Evolutionary conservation across 192 early-diverging fungal genomes (phyloP), one percentile per base, ranked within the genome.

Genomic region (Podila epigama): DNA sequence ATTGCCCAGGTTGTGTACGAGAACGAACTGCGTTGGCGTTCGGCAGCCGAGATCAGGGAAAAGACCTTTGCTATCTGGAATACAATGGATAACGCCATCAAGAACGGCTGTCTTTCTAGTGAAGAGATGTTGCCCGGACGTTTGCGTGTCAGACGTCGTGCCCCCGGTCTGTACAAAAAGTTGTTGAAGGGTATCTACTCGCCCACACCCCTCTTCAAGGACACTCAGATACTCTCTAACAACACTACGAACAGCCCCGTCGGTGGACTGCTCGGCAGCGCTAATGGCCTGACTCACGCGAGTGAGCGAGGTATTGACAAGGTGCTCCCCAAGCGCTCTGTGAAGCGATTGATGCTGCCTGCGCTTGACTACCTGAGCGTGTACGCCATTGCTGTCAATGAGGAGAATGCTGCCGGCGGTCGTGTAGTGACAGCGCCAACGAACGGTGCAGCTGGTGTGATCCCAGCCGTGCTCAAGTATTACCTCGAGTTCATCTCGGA

Each of bases 1-100:
- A 98, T 98, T 79, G 94, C 97, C n/a, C 92, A 98, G 69, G 93
- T 98, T 0, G 97, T 98, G 1, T 96, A 90, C 67, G 86, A 92
- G 63, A 98, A 98, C 71, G 96, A 98, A 70, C 86, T 96, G 15
- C 91, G 92, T 37, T 98, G 96, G 96, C 79, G 94, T 34, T 89
- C 84, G 25, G 86, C 91, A 36, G 90, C 90, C 20, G 93, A 97
- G 54, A 93, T 98, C 54, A 83, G 89, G 66, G 72, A 84, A 61
- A 82, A 90, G 68, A 87, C 92, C 2, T 82, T 90, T 62, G 83
- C 84, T 27, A 92, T 98, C 68, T 98, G 96, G 96, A 84, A 91
- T 40, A 93, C 94, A 52, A 98, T 98, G 96, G 91, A 97, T 79
- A 85, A 94, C 71, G 89, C 87, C 37, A 94, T 94, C 66, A 85